Evolutionary conservation across 495 filamentous ascomycete species (phyloP), one percentile per base, ranked within the genome.

Genomic region (Xylaria palmicola): DNA sequence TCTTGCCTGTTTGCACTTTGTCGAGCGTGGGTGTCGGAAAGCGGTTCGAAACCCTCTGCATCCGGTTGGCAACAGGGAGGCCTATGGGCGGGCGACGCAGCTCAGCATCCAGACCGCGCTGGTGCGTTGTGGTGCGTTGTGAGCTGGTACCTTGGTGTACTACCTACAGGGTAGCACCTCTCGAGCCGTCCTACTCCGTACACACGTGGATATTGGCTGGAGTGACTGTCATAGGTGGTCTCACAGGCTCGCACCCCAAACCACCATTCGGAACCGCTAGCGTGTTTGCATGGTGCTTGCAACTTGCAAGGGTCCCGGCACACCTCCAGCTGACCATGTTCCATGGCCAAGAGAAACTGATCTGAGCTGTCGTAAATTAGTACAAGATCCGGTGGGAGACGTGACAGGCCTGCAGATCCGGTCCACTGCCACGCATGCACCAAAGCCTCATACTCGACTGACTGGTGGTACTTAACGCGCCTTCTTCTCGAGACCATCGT

Each of bases 401-500:
- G 48, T 60, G 57, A 60, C n/a, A 13, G 57, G 55, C 55, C 49
- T 60, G 49, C 58, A 60, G 45, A 45, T 58, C 26, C 60, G 67
- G 66, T 63, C 69, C 69, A 65, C 69, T 60, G 61, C 65, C 60
- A 64, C 69, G 68, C 69, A 71, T 69, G 66, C 48, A 54, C 64
- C 60, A 67, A 59, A 71, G 69, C 69, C 69, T 72, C 69, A 65
- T 64, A 63, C 59, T 62, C 39, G 62, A 68, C 69, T 67, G 65
- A 68, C 66, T 72, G 67, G 67, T 72, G 65, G 64, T 69, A 66
- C 65, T 68, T 69, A 66, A 67, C 66, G 62, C 40, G 44, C 55
- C 55, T 58, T 66, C 64, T 56, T 39, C 36, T 52, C 37, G 57
- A 60, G 47, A 48, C 19, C 48, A 51, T 60, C 57, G 26, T 19